Evolutionary conservation across 2,329 filamentous ascomycete species (phyloP), one percentile per base, ranked within the genome.

Genomic region (Diaporthe vaccinii): DNA sequence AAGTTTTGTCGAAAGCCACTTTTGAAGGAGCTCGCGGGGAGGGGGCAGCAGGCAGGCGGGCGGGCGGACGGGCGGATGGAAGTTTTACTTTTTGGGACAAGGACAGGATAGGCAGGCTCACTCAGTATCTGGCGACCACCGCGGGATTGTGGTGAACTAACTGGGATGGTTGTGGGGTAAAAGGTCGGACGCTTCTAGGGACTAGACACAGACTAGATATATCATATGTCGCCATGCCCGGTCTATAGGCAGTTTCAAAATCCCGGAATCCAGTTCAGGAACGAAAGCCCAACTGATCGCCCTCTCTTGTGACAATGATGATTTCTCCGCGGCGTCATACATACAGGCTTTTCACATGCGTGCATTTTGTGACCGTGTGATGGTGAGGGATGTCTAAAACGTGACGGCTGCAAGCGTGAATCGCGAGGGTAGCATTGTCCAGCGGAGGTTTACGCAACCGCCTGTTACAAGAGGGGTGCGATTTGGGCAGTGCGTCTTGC

Each of bases 211-310:
- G 25, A 53, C 49, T n/a, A 49, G 6, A 68, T 25, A 68, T 53
- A 28, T 41, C 65, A 69, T 55, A 55, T 69, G 65, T 68, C 49
- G 49, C 49, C 49, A 55, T 69, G 65, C 65, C 65, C 34, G 34
- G 65, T 49, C 49, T 28, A 68, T 53, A 55, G 65, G 65, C 49
- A 41, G 34, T 69, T 69, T 69, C 65, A 67, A 28, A 65, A 65
- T 41, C 49, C 46, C 46, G n/a, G 34, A 69, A 55, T 36, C 22
- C 25, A 34, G 17, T 41, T 69, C 65, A 69, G n/a, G 65, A 53
- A 68, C 46, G 12, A 36, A 36, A 3, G 34, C 36, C 49, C 25
- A 28, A 69, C 15, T 39, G 49, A 69, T 69, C 65, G 65, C 49
- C 65, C 2, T 65, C 15, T 55, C 22, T 55, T 53, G 46, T 55